Conservation (phyloP, 2,329 filamentous ascomycete species). For the Penicillium glabrum region DNA sequence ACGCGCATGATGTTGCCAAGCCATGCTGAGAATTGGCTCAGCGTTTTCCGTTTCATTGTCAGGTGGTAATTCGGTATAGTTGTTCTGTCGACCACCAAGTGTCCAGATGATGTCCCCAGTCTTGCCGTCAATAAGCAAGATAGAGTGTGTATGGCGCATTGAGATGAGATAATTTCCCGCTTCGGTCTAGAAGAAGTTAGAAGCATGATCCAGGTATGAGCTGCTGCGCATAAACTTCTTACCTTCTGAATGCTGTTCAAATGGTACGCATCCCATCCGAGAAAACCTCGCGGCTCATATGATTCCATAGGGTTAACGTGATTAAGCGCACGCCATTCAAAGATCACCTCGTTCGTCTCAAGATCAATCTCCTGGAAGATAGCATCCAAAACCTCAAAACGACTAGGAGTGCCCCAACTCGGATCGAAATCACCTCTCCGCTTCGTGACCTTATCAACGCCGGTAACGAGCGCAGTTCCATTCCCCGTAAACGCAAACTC, state of each 20-base stretch:
- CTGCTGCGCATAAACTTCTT: background rate
- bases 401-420: background rate
- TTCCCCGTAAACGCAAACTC: conserved; percentile 7
- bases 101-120: conserved; percentile 1
- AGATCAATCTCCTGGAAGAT: conserved; percentile 6
- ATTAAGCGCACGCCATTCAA: conserved; percentile 4
- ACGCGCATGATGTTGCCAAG: conserved; percentile 13
- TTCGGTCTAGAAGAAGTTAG: conserved; percentile 1
- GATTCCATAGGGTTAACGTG: conserved; percentile 7
- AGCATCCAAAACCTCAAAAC: background rate
- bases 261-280: conserved; percentile 6
- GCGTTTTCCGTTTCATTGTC: background rate
- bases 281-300: background rate
- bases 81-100: background rate
- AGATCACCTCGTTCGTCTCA: conserved; percentile 7
- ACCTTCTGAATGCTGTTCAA: conserved; percentile 8
- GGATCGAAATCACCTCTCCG: background rate
- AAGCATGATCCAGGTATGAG: background rate
- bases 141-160: conserved; percentile 7
- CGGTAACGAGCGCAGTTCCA: conserved; percentile 4
- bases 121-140: conserved; percentile 1
- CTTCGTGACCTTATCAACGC: background rate
- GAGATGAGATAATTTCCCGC: conserved; percentile 8
- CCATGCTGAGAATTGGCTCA: background rate
- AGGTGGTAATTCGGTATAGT: background rate